Base-by-base conservation (phyloP, 2,329 filamentous ascomycete genomes). In the Alternaria brassicicola region DNA sequence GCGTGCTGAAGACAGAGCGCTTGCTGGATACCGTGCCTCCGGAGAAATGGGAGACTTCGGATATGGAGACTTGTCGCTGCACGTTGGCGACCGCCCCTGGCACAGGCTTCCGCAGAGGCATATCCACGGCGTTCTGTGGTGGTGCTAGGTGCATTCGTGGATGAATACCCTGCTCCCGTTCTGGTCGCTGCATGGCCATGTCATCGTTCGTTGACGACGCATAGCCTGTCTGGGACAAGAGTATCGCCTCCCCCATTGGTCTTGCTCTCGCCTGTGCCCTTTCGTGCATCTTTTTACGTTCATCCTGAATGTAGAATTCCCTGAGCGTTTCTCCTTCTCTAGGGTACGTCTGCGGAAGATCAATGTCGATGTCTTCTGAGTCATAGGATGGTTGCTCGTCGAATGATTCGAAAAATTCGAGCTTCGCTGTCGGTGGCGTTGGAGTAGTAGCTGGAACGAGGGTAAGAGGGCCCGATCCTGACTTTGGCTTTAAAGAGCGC, bases 1-100 rank as follows among this genome's bases (percentile, higher is more conserved):
- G 69, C n/a, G 69, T 74, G 3, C 60, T 62, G 52, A 74, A 72
- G 13, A 71, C 57, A 10, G 52, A 61, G 21, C 55, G 56, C 13
- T 55, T 57, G 12, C 54, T 58, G 2, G 31, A 30, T 10, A 55
- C 51, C 3, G 63, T 64, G 12, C 48, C 43, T 2, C 28, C 47
- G 2, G 64, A 59, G 15, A 46, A 15, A 17, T 17, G 47, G 3
- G 57, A 59, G 9, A 39, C 23, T 7, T 36, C 17, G 23, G 62
- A 59, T 7, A 50, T 19, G 17, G 50, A 61, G 10, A 41, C 28
- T 33, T 56, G 47, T 25, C 43, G 48, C 15, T 31, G 28, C 21
- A 33, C 19, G 19, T 47, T 35, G 30, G 13, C 30, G 8, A 30
- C 9, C 19, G 43, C 19, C 10, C 25, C 35, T 13, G 13, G 26